Base-by-base conservation (phyloP, 1,284 basidiomycete species). In the Fomes fomentarius region DNA sequence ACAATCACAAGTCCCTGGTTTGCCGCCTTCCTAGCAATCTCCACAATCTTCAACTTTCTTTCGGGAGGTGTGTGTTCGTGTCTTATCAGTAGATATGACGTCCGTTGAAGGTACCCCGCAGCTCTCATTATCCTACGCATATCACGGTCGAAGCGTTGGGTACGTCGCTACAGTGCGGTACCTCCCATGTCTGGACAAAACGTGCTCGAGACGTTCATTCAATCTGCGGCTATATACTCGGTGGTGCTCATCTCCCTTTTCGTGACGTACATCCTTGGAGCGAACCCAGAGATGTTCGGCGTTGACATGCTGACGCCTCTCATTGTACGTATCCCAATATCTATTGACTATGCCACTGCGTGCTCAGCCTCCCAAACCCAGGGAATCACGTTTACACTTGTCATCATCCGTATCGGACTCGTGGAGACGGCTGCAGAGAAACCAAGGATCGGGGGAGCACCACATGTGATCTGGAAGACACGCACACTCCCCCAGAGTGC, bases 181-280 rank as follows among this genome's bases (percentile, higher is more conserved):
- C 26, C 31, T 25, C 12, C 43, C 14, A 30, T 42, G 12, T 28
- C 44, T 21, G 44, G 30, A 11, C 30, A 45, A 43, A 50, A 47
- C 15, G 58, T 54, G 22, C 40, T 60, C 7, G 52, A 49, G 33
- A 49, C 58, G 8, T 46, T 60, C 38, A 47, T 60, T 17, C 58
- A 60, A 19, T 60, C 58, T 22, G 54, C 54, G 5, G 54, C 54
- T 8, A 42, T 57, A 21, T 60, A 60, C 21, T 49, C 58, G 7
- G 17, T 52, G 25, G 49, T 49, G 11, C 56, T 56, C 15, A 25
- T 60, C 17, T 56, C 50, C 17, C 49, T 57, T 26, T 47, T 53
- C 6, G 47, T 54, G 22, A 60, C 54, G 9, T 56, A 50, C 43
- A 45, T 52, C 26, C 25, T 54, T 11, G 35, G 34, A 22, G 21